These are phyloP conservation scores for Liriodendron chinense DNA, from an alignment of 164 flowering plant genomes.

Conservation along the genomic window DNA sequence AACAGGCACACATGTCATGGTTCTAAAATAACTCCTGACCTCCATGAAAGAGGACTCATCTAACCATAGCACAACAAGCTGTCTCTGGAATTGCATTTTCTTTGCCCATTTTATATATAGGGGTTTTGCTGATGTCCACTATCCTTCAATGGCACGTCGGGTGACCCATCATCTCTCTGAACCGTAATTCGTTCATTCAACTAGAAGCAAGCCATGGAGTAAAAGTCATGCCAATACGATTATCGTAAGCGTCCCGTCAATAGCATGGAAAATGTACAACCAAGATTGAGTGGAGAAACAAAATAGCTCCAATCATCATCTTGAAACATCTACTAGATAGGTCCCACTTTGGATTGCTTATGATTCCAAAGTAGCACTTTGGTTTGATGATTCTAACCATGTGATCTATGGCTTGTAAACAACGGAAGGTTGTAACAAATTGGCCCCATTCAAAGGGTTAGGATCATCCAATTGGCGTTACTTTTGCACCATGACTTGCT, in stretches of 20 bases:
- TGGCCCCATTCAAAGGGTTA: too few relatives aligned
- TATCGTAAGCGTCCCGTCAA: background rate
- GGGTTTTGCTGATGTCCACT: background rate
- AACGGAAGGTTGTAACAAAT: too few relatives aligned
- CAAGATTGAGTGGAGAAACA: too few relatives aligned
- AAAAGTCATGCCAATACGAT: background rate
- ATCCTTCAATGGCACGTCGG: background rate
- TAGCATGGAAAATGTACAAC: too few relatives aligned
- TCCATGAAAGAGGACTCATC: background rate
- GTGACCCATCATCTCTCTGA: background rate
- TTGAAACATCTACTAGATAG: too few relatives aligned
- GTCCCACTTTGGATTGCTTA: too few relatives aligned
- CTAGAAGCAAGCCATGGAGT: background rate
- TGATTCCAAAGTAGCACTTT: too few relatives aligned
- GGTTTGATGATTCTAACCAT: too few relatives aligned
- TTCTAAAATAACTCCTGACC: background rate
- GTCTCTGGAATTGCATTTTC: background rate
- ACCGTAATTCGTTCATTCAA: background rate
- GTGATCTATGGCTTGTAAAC: too few relatives aligned
- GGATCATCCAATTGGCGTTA: too few relatives aligned
- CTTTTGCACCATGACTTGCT: too few relatives aligned
- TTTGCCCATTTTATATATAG: background rate
- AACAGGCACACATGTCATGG: background rate
- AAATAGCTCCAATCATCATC: too few relatives aligned
- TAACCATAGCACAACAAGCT: background rate